These are phyloP conservation scores for Solanum chiquidenum DNA, from an alignment of 257 asterid species.

Conservation along the genomic window DNA sequence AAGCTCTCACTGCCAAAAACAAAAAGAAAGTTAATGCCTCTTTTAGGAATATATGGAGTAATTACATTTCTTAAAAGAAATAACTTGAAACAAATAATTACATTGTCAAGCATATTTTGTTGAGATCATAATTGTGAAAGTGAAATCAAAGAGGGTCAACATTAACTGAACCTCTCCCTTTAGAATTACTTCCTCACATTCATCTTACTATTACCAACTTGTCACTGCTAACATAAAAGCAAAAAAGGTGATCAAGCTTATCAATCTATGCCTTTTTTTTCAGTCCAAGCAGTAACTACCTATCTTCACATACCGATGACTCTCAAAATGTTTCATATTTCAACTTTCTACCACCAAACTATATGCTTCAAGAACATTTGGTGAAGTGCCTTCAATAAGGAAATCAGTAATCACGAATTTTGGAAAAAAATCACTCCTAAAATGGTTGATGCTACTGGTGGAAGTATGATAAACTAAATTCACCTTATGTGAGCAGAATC, in stretches of 20 bases:
- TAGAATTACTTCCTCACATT: neutral
- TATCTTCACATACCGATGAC: neutral
- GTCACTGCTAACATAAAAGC: neutral
- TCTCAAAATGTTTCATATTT: neutral
- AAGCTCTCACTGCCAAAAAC: constrained; percentile 29
- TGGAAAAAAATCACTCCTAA: neutral
- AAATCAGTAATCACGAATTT: neutral
- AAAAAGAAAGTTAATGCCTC: neutral
- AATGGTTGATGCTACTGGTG: neutral
- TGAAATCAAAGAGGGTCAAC: neutral
- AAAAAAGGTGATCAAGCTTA: neutral
- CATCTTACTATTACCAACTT: neutral
- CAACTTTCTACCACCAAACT: neutral
- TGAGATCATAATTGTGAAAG: neutral
- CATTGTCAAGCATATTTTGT: neutral
- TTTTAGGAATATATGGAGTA: neutral
- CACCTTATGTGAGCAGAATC: neutral
- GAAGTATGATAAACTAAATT: neutral
- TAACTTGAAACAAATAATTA: neutral
- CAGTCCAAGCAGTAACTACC: neutral
- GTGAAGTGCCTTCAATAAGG: neutral
- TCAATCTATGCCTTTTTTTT: neutral
- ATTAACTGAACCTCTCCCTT: neutral
- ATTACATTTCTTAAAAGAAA: neutral
- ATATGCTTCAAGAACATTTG: neutral